Conservation (phyloP, 805 yeast species). For the Nakazawaea populi region DNA sequence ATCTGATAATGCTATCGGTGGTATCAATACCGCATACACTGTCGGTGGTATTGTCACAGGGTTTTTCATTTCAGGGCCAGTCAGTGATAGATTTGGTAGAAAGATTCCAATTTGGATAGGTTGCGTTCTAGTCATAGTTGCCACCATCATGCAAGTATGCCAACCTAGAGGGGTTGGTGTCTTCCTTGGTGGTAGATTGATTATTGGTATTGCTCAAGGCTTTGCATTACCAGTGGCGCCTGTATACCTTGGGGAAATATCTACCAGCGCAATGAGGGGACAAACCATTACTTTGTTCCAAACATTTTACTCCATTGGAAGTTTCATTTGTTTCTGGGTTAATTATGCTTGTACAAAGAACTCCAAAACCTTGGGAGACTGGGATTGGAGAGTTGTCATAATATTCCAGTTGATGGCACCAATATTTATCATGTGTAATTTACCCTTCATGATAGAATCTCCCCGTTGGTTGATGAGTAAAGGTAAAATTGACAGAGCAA, state of each 20-base stretch:
- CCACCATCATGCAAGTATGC: conserved; percentile 14
- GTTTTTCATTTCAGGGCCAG: conserved; percentile 16
- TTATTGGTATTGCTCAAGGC: conserved; percentile 39
- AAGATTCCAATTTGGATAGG: conserved; percentile 12
- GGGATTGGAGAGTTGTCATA: conserved; percentile 38
- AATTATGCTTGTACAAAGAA: conserved; percentile 33
- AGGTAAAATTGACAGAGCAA: conserved; percentile 35
- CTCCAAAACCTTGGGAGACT: conserved; percentile 25
- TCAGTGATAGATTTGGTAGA: conserved; percentile 14
- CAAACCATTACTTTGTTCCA: conserved; percentile 40
- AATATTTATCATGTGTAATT: conserved; percentile 19
- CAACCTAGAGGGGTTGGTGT: conserved; percentile 13
- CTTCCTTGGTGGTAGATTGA: conserved; percentile 29
- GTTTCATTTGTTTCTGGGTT: conserved; percentile 38
- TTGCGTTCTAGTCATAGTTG: conserved; percentile 10
- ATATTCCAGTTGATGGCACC: conserved; percentile 31
- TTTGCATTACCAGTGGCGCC: conserved; percentile 35
- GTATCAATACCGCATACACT: conserved; percentile 17
- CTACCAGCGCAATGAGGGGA: conserved; percentile 37
- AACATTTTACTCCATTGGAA: conserved; percentile 36
- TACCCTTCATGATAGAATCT: conserved; percentile 33
- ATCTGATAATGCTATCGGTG: conserved; percentile 15
- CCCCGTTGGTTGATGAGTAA: conserved; percentile 50
- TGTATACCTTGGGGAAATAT: conserved; percentile 33
- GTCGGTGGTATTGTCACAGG: conserved; percentile 17